phyloP scores from a whole-genome alignment of 2,329 filamentous ascomycete species.

The Capronia coronata region DNA sequence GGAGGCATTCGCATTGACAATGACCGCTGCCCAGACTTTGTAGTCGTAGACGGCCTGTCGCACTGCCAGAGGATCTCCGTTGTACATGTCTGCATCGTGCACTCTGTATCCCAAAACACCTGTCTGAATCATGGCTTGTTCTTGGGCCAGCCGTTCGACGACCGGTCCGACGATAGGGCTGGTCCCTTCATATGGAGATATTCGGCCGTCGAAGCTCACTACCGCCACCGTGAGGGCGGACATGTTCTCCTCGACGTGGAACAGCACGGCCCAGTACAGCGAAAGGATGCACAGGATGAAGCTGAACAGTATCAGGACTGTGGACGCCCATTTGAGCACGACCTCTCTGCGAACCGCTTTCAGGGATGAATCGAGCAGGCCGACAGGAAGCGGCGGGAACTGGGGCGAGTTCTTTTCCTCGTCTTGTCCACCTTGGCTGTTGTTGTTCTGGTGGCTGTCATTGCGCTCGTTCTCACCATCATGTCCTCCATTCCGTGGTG shows the following conservation, averaged over 20 bases:
- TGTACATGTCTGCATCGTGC: constrained; percentile 4
- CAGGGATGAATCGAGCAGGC: constrained; percentile 31
- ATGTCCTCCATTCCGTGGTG: not conserved
- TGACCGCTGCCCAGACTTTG: constrained; percentile 54
- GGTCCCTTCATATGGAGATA: constrained; percentile 44
- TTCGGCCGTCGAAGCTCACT: constrained; percentile 57
- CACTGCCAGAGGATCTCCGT: constrained; percentile 51
- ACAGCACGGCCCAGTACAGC: constrained; percentile 57
- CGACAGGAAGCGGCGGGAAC: constrained; percentile 25
- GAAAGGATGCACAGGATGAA: constrained; percentile 54
- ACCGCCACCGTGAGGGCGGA: constrained; percentile 49
- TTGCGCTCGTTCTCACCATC: not conserved
- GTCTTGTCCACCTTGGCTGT: not conserved
- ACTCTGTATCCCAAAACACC: constrained; percentile 37
- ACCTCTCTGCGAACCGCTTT: constrained; percentile 17
- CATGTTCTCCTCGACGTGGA: constrained; percentile 45
- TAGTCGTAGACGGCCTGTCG: constrained; percentile 55
- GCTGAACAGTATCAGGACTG: constrained; percentile 47
- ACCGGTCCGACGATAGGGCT: constrained; percentile 50
- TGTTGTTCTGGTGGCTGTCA: not conserved
- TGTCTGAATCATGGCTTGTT: constrained; percentile 41
- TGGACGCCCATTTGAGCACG: constrained; percentile 4
- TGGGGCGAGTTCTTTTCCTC: constrained; percentile 7
- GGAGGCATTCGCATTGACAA: constrained; percentile 59
- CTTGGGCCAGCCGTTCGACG: constrained; percentile 35